Percentiles rank a stretch among this genome's conserved stretches.
These are phyloP conservation scores for Magnusiomyces sp. DNA, from an alignment of 1,139 yeast species.

Conservation along the genomic window DNA sequence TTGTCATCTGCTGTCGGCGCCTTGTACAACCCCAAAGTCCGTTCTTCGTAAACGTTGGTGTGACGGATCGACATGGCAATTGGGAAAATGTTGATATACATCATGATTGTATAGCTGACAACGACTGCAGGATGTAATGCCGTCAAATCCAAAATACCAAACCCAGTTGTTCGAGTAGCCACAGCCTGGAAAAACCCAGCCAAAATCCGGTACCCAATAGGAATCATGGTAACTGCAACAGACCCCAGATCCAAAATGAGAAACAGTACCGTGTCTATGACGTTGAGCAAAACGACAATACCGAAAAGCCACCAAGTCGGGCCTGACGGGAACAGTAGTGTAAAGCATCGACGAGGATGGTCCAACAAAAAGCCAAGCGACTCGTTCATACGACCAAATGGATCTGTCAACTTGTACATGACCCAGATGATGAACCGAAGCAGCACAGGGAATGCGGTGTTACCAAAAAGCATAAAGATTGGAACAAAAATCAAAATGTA, in stretches of 20 bases:
- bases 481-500: constrained; percentile 56
- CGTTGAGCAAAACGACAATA: constrained; percentile 63
- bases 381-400: constrained; percentile 44
- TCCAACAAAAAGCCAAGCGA: constrained; percentile 80
- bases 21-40: constrained; percentile 76
- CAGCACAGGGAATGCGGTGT: constrained; percentile 85
- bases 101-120: constrained; percentile 90
- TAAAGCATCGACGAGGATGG: constrained; percentile 96
- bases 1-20: constrained; percentile 30
- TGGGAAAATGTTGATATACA: constrained; percentile 95
- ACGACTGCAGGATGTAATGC: constrained; percentile 81
- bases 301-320: constrained; percentile 94
- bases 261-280: constrained; percentile 70
- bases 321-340: constrained; percentile 78
- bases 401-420: constrained; percentile 57
- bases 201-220: constrained; percentile 60
- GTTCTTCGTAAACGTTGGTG: constrained; percentile 96
- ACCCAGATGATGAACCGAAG: constrained; percentile 77
- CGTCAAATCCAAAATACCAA: constrained; percentile 60
- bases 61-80: constrained; percentile 92
- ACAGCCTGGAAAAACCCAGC: constrained; percentile 88
- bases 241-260: constrained; percentile 65
- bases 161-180: constrained; percentile 92
- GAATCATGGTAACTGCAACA: constrained; percentile 36
- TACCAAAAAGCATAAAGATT: constrained; percentile 77